Evolutionary conservation across 2,329 filamentous ascomycete species (phyloP).

Genomic region (Helminthosporium solani): DNA sequence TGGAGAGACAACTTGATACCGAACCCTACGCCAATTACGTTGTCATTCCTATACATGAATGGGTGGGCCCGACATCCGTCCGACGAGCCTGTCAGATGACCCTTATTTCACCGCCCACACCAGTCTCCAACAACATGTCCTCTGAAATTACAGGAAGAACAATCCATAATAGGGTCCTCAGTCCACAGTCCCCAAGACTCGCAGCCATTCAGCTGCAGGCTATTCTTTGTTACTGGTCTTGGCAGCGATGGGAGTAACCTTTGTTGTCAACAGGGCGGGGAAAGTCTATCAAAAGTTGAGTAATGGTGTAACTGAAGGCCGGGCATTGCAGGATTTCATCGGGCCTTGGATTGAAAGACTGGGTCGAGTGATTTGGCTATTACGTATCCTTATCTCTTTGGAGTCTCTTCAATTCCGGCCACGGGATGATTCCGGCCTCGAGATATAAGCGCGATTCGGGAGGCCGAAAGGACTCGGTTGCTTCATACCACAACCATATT

Average conservation of each 20-base stretch:
- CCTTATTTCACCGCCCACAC: background rate
- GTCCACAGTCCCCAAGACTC: too few relatives aligned
- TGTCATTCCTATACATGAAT: too few relatives aligned
- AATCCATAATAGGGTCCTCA: too few relatives aligned
- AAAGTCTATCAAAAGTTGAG: background rate
- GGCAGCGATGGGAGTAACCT: slow-evolving; percentile 14
- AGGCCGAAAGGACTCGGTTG: slow-evolving; percentile 1
- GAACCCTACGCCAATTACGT: too few relatives aligned
- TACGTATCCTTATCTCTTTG: slow-evolving; percentile 40
- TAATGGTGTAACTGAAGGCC: background rate
- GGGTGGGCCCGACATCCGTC: background rate
- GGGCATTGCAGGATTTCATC: background rate
- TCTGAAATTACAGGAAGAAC: too few relatives aligned
- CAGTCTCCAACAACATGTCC: background rate
- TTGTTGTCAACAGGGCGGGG: background rate
- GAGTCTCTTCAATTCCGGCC: slow-evolving; percentile 11
- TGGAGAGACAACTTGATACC: too few relatives aligned
- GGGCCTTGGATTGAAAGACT: slow-evolving; percentile 10
- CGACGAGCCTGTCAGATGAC: background rate
- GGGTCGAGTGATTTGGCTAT: slow-evolving; percentile 32
- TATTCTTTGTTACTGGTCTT: slow-evolving; percentile 10
- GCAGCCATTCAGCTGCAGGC: background rate
- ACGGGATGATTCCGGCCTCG: slow-evolving; percentile 39
- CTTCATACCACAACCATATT: slow-evolving; percentile 1
- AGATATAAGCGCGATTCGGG: slow-evolving; percentile 34